Conservation (phyloP, 1,284 basidiomycete genomes). For the Mycena sp. region DNA sequence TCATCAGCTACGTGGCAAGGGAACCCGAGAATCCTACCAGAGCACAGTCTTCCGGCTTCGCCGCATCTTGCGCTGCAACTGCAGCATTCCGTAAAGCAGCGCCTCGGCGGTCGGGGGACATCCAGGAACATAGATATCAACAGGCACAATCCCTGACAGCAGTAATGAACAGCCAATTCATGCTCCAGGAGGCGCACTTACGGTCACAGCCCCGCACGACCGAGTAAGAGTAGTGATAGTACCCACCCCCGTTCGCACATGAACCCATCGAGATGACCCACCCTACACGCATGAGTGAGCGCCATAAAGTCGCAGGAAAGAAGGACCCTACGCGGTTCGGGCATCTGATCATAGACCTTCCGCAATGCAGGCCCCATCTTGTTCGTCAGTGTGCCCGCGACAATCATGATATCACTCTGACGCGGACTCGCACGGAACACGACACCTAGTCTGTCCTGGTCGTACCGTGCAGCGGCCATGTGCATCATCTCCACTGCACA, state of each 20-base stretch:
- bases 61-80: conserved; percentile 97
- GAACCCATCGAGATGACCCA: conserved; percentile 99
- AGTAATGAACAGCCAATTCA: background rate
- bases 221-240: conserved; percentile 99
- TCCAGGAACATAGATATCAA: conserved; percentile 97
- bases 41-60: conserved; percentile 89
- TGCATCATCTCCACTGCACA: conserved; percentile 99
- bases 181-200: conserved; percentile 46
- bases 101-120: conserved; percentile 97
- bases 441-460: conserved; percentile 97
- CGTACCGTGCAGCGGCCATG: conserved; percentile 98
- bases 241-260: conserved; percentile 98
- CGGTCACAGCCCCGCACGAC: conserved; percentile 99
- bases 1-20: conserved; percentile 21
- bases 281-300: conserved; percentile 50
- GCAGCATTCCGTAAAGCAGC: conserved; percentile 92
- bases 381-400: conserved; percentile 98
- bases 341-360: conserved; percentile 98
- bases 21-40: conserved; percentile 63
- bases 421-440: conserved; percentile 99
- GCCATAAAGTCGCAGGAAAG: conserved; percentile 30
- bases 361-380: conserved; percentile 99
- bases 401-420: conserved; percentile 99
- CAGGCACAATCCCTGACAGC: conserved; percentile 87
- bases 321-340: conserved; percentile 76